Percentiles rank a stretch among this genome's conserved stretches.
These are phyloP conservation scores for Thelonectria discophora DNA, from an alignment of 2,329 filamentous ascomycete genomes.

Conservation along the genomic window DNA sequence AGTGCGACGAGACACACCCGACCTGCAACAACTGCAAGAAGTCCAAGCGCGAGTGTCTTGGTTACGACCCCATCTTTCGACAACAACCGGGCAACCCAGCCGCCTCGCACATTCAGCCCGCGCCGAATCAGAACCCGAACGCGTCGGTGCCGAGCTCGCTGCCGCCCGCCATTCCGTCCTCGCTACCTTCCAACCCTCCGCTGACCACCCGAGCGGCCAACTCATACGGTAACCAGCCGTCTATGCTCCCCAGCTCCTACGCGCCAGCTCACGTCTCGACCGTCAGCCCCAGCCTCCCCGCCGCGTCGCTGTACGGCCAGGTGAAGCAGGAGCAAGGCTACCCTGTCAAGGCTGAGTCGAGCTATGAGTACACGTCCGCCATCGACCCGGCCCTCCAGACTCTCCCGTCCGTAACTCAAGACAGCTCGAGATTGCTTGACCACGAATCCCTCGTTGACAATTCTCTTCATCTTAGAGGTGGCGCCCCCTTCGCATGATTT, in stretches of 20 bases:
- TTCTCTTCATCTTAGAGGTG: conserved; percentile 60
- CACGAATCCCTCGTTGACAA: conserved; percentile 44
- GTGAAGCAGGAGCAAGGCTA: conserved; percentile 46
- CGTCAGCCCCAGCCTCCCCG: conserved; percentile 45
- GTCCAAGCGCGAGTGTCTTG: conserved; percentile 85
- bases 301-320: conserved; percentile 46
- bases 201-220: conserved; percentile 45
- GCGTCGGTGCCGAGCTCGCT: conserved; percentile 46
- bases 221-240: conserved; percentile 57
- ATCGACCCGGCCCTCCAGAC: conserved; percentile 74
- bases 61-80: conserved; percentile 90
- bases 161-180: conserved; percentile 36
- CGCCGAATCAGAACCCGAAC: conserved; percentile 45
- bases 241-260: conserved; percentile 56
- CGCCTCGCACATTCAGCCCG: conserved; percentile 61
- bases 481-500: conserved; percentile 53
- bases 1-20: conserved; percentile 95
- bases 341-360: conserved; percentile 49
- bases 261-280: conserved; percentile 46
- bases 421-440: conserved; percentile 40
- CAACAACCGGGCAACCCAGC: conserved; percentile 77
- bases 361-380: conserved; percentile 66
- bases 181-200: conserved; percentile 33
- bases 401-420: conserved; percentile 37
- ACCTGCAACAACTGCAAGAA: conserved; percentile 91